A percentile compares a stretch with the other conserved stretches of the same genome.
Conservation (phyloP, 345 rosid genomes). For the Salix dunnii region DNA sequence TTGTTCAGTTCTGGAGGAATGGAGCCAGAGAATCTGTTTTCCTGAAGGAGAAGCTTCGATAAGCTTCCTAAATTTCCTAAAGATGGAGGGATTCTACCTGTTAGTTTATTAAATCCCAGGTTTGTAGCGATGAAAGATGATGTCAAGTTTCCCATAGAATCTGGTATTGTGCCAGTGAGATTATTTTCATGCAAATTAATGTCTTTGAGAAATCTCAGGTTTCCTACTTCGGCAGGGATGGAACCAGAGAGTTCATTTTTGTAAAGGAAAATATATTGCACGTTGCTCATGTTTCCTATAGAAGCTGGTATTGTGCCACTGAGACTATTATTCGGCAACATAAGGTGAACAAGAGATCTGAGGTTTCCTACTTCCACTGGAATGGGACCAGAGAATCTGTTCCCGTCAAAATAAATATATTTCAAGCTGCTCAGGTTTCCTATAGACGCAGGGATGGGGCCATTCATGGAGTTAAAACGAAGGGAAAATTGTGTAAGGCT, state of each 20-base stretch:
- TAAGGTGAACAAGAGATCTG: background rate
- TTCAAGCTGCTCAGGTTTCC: background rate
- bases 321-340: background rate
- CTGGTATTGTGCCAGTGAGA: slow-evolving; percentile 16
- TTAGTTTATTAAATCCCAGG: background rate
- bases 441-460: slow-evolving; percentile 5
- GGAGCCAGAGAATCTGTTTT: background rate
- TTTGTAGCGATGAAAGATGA: background rate
- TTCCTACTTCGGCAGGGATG: background rate
- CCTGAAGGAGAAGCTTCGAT: background rate
- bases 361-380: background rate
- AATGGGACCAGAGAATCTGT: slow-evolving; percentile 1
- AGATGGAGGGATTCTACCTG: background rate
- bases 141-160: background rate
- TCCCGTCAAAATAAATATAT: background rate
- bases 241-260: background rate
- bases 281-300: background rate
- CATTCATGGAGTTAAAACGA: background rate
- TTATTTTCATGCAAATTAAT: slow-evolving; percentile 8
- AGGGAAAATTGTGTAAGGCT: background rate
- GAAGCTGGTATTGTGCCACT: background rate
- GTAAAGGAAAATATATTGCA: background rate
- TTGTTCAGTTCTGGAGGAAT: background rate
- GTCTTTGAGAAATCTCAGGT: background rate
- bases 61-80: background rate